A percentile compares a stretch with the other conserved stretches of the same genome.
These are phyloP conservation scores for Cercospora sojina DNA, from an alignment of 2,329 filamentous ascomycete species.

Conservation along the genomic window DNA sequence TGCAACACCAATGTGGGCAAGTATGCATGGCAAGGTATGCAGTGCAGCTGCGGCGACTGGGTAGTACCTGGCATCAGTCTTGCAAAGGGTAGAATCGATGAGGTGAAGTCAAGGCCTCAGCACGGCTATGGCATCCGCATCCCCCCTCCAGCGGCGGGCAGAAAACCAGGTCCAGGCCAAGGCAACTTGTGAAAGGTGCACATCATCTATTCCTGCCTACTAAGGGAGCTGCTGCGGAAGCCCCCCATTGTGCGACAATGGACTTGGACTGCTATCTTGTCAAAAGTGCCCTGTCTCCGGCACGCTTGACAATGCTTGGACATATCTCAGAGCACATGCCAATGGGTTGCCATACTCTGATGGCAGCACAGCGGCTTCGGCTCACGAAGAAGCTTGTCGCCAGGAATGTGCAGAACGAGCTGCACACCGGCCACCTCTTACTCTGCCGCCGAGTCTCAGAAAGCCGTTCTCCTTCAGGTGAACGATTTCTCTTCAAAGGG, in stretches of 20 bases:
- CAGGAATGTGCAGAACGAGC: not conserved
- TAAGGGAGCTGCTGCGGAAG: not conserved
- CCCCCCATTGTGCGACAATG: not conserved
- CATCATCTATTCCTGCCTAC: not conserved
- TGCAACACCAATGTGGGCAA: slow-evolving; percentile 84
- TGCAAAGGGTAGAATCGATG: slow-evolving; percentile 78
- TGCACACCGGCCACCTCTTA: not conserved
- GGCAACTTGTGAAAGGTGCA: slow-evolving; percentile 23
- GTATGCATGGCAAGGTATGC: slow-evolving; percentile 94
- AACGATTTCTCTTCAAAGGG: not conserved
- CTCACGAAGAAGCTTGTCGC: not conserved
- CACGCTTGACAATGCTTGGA: not conserved
- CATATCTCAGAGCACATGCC: not conserved
- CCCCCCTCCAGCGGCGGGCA: slow-evolving; percentile 32
- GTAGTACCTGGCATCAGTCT: slow-evolving; percentile 87
- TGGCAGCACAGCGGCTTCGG: not conserved
- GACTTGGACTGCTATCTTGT: not conserved
- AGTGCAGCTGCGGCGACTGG: slow-evolving; percentile 88
- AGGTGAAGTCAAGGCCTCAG: slow-evolving; percentile 47
- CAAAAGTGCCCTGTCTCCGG: not conserved
- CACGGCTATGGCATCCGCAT: slow-evolving; percentile 37
- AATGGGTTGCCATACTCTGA: not conserved
- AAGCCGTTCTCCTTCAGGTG: not conserved
- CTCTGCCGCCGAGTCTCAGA: not conserved
- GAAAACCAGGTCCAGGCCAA: slow-evolving; percentile 15